Conservation (phyloP, 331 rosid species). For the Quercus phellos region DNA sequence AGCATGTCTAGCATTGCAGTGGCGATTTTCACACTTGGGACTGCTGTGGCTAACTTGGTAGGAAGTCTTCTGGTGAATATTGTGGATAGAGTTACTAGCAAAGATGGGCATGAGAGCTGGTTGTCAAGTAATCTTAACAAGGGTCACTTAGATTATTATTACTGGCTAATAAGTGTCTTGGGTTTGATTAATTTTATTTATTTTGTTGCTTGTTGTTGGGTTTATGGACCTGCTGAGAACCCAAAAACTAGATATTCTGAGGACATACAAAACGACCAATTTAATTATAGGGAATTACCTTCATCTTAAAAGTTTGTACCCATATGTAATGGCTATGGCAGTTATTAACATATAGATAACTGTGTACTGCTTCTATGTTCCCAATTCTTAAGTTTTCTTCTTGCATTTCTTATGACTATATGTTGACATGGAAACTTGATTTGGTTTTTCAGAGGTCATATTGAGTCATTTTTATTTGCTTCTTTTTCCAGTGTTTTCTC, state of each 20-base stretch:
- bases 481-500: too few relatives aligned
- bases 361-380: too few relatives aligned
- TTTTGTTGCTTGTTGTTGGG: slow-evolving; percentile 34
- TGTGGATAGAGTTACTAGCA: slow-evolving; percentile 33
- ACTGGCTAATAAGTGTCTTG: slow-evolving; percentile 25
- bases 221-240: slow-evolving; percentile 23
- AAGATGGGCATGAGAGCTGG: slow-evolving; percentile 39
- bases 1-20: slow-evolving; percentile 50
- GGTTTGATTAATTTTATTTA: slow-evolving; percentile 33
- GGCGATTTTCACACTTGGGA: slow-evolving; percentile 36
- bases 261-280: slow-evolving; percentile 17
- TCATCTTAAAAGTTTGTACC: slow-evolving; percentile 19
- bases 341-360: too few relatives aligned
- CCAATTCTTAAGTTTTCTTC: too few relatives aligned
- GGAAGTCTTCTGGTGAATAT: slow-evolving; percentile 28
- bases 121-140: slow-evolving; percentile 33
- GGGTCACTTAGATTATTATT: slow-evolving; percentile 47
- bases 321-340: too few relatives aligned
- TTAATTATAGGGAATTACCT: slow-evolving; percentile 31
- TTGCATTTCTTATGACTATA: too few relatives aligned
- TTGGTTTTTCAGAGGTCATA: too few relatives aligned
- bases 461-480: too few relatives aligned
- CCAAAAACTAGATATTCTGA: not conserved
- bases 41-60: slow-evolving; percentile 28
- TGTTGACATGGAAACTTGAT: too few relatives aligned